phyloP scores from a whole-genome alignment of 305 asterid species.

The Solanum hybrid region DNA sequence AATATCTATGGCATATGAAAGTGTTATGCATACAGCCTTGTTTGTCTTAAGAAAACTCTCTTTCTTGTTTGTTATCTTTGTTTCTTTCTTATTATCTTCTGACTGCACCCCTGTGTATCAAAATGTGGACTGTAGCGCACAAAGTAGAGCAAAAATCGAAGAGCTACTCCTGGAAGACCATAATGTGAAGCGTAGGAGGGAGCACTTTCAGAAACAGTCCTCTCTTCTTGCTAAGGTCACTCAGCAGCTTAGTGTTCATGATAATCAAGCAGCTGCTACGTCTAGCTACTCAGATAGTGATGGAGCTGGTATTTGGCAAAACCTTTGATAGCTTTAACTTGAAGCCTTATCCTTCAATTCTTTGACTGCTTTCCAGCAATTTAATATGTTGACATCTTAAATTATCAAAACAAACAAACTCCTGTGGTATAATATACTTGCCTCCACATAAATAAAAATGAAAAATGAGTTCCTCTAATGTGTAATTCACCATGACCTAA shows the following conservation, averaged over 20 bases:
- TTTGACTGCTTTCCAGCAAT: background rate
- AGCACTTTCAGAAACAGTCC: constrained; percentile 75
- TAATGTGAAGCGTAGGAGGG: constrained; percentile 81
- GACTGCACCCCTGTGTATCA: background rate
- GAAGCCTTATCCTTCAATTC: background rate
- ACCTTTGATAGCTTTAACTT: background rate
- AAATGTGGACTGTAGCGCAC: constrained; percentile 36
- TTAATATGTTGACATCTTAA: background rate
- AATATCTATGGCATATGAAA: background rate
- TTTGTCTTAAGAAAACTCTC: background rate
- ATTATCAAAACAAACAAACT: background rate
- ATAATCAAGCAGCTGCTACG: constrained; percentile 79
- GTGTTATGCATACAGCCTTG: background rate
- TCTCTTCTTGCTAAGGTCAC: constrained; percentile 88
- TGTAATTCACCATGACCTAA: background rate
- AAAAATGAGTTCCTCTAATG: background rate
- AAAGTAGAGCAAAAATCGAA: constrained; percentile 79
- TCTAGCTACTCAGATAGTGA: constrained; percentile 59
- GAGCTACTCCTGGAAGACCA: constrained; percentile 97
- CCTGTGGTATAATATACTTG: background rate
- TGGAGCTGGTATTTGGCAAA: constrained; percentile 47
- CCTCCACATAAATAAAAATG: background rate
- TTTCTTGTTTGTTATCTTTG: background rate
- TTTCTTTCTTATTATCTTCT: background rate
- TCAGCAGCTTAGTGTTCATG: constrained; percentile 77